phyloP scores from a whole-genome alignment of 2,329 filamentous ascomycete genomes.

The Magnaporthiopsis incrustans region DNA sequence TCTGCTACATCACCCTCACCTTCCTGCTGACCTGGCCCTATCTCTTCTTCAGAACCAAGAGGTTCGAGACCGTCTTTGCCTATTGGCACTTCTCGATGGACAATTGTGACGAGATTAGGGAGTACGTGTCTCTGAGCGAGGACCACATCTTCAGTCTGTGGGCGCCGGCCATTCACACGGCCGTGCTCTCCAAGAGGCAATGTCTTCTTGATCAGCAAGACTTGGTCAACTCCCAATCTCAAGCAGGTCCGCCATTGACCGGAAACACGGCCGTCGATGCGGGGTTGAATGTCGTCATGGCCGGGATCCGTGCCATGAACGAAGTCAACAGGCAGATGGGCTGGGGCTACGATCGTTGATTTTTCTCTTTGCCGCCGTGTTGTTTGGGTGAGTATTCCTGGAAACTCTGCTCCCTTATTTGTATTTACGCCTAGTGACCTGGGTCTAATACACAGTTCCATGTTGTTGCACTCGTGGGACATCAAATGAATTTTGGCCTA shows the following conservation, averaged over 20 bases:
- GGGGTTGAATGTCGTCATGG: conserved; percentile 33
- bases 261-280: conserved; percentile 31
- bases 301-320: conserved; percentile 42
- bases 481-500: no score
- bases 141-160: conserved; percentile 57
- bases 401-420: neutral
- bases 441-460: no score
- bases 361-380: neutral
- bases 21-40: conserved; percentile 66
- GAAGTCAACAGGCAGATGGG: conserved; percentile 45
- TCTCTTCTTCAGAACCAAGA: conserved; percentile 58
- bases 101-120: conserved; percentile 23
- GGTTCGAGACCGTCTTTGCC: conserved; percentile 55
- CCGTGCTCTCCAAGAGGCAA: conserved; percentile 50
- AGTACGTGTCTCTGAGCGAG: conserved; percentile 47
- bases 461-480: no score
- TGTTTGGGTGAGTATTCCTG: neutral
- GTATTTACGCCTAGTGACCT: no score
- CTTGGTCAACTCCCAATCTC: conserved; percentile 34
- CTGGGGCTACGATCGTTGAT: conserved; percentile 33
- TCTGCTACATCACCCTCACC: conserved; percentile 59
- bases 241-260: conserved; percentile 23
- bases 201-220: conserved; percentile 50
- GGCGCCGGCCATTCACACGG: conserved; percentile 49
- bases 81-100: conserved; percentile 50